Evolutionary conservation across 805 yeast species (phyloP).

Genomic region (Pichia eremophila): DNA sequence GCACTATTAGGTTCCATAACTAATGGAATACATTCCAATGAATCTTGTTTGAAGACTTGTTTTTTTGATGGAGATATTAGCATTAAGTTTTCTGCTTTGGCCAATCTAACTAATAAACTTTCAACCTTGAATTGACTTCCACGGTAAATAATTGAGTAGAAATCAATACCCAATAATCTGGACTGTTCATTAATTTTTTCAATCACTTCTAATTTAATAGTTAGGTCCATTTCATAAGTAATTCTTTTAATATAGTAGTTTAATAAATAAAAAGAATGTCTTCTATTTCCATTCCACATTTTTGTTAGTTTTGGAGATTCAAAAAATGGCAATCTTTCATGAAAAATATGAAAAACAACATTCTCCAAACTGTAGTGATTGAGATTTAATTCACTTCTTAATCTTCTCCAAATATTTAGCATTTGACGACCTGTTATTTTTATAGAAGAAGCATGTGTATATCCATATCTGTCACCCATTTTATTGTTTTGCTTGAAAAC

Average conservation of each 20-base stretch:
- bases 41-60: slow-evolving; percentile 75
- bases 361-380: slow-evolving; percentile 70
- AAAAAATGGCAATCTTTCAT: slow-evolving; percentile 58
- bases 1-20: slow-evolving; percentile 88
- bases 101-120: slow-evolving; percentile 63
- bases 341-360: slow-evolving; percentile 58
- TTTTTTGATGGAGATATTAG: slow-evolving; percentile 69
- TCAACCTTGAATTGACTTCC: slow-evolving; percentile 96
- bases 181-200: slow-evolving; percentile 74
- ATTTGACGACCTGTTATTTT: slow-evolving; percentile 72
- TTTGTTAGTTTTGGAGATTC: slow-evolving; percentile 38
- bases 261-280: slow-evolving; percentile 28
- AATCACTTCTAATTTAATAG: slow-evolving; percentile 57
- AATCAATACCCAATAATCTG: slow-evolving; percentile 80
- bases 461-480: slow-evolving; percentile 69
- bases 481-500: slow-evolving; percentile 38
- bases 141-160: slow-evolving; percentile 73
- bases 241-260: slow-evolving; percentile 39
- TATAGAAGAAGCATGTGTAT: slow-evolving; percentile 64
- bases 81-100: slow-evolving; percentile 67
- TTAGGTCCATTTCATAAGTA: slow-evolving; percentile 35
- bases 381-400: slow-evolving; percentile 55
- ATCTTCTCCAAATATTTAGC: slow-evolving; percentile 74
- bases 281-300: slow-evolving; percentile 28
- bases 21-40: slow-evolving; percentile 80